Base-by-base conservation (phyloP, 2,329 filamentous ascomycete species). In the Claviceps cyperi region DNA sequence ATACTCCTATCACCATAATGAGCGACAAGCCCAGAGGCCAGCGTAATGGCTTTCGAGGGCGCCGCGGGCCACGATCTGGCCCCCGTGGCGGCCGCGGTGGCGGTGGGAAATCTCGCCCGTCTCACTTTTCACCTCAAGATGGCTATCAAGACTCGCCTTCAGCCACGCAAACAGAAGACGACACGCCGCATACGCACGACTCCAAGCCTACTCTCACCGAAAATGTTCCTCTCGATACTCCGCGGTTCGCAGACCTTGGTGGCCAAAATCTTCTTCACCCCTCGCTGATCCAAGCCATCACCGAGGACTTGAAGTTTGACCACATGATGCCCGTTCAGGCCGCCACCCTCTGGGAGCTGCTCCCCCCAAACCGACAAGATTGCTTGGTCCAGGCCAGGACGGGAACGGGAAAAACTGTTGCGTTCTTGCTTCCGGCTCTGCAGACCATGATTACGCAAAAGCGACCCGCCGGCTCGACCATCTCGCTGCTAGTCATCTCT, bases 381-480 rank as follows among this genome's bases (percentile, higher is more conserved):
- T 70, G 80, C 52, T 70, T 94, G 52, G 87, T 86, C 6, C 87
- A 92, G 65, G 87, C 87, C 48, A 90, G 85, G 69, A 94, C 87
- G 1, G 87, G 87, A 56, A 94, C 88, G 0, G 87, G 87, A 58
- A 94, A 94, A 69, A 94, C 87, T 0, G 66, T 92, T 50, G 87
- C 84, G 46, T 94, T 94, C 68, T 73, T 94, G 37, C 70, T 92
- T 3, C 88, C 87, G n/a, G 76, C 86, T n/a, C 69, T 94, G 37
- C 84, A 92, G 63, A 84, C 78, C 52, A 82, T 92, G 59, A 71
- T 91, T 57, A 67, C 66, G 47, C 64, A 63, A 51, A 64, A 64
- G 49, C 53, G 57, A 22, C 56, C 58, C 14, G 51, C 55, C 9
- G 64, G 54, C 32, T 62, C 59, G 54, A 73, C 64, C 61, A 70